Base-by-base conservation (phyloP, 2,329 filamentous ascomycete species). In the Colletotrichum tofieldiae region DNA sequence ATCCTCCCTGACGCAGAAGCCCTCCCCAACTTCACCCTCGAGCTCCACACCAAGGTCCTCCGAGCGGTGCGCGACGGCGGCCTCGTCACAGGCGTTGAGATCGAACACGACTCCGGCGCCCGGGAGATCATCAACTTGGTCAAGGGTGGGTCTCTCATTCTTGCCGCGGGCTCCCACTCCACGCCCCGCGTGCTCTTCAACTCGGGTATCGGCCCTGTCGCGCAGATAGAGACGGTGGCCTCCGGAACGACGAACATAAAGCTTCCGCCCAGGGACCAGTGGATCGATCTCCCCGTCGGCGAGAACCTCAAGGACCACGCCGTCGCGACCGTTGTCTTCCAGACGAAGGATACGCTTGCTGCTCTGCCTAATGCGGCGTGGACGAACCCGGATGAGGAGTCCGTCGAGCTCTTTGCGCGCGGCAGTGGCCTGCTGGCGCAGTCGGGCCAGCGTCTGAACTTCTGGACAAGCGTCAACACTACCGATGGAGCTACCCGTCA, bases 181-280 rank as follows among this genome's bases (percentile, higher is more conserved):
- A 87, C 87, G 0, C 88, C 88, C 1, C 86, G 89, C 51, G 77
- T 92, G 1, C 84, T 92, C 6, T 88, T 89, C 76, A 84, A 90
- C 2, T 88, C 84, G 26, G 90, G 90, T 37, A 83, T 92, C 43
- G 90, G 90, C 1, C 85, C 86, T 0, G 75, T 75, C 14, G 76
- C 81, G 0, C 84, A 90, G 56, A 83, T 92, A 2, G 70, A 82
- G 14, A 79, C 81, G 7, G 82, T 86, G 65, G 78, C 81, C 88
- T 2, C 89, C 88, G 0, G 89, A 86, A 68, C 51, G 9, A 72
- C 69, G 5, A 54, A 59, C 43, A 32, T 74, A 35, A n/a, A 68
- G 43, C 73, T 79, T 1, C 76, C 77, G 12, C 68, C 75, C 12
- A 64, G 73, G 68, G 68, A 73, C 16, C 72, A 77, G 39, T 78